Base-by-base conservation (phyloP, 139 green algal genomes). In the Coelastrella sp. region DNA sequence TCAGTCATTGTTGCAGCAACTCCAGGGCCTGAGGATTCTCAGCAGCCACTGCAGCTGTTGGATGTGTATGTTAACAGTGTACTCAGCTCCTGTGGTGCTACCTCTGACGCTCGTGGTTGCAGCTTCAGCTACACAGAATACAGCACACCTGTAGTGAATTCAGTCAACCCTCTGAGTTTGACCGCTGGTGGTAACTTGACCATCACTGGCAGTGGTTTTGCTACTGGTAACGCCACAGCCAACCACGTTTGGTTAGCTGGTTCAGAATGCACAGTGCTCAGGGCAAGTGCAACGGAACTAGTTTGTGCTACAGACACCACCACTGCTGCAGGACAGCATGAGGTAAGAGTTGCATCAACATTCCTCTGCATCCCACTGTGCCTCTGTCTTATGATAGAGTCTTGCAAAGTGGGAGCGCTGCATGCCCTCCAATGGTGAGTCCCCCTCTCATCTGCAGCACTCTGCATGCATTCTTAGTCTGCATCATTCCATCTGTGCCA, bases 181-280 rank as follows among this genome's bases (percentile, higher is more conserved):
- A 51, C 86, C 57, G 77, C 81, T 5, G 80, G 87, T 79, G 76
- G 64, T n/a, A 89, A 67, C 11, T 57, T 90, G 19, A 87, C 87
- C 21, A 81, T 90, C 60, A 88, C 57, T 2, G 87, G 87, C 6
- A 75, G 60, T 8, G 30, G 50, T 7, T 87, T 87, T 37, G 2
- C 2, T 32, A 48, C 67, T n/a, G 67, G 19, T 2, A 63, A 74
- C 27, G 23, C 25, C 8, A 19, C 71, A 4, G 38, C 37, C 11
- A 87, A 87, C 59, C n/a, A 23, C 5, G 69, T 87, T 30, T 76
- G 67, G 67, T 11, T 76, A 37, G 17, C 30, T 2, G 67, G 67
- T 13, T 9, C 23, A 1, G 11, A 50, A 11, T 76, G 67, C 13
- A 37, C 6, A 4, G 35, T 76, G 9, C 1, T 17, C 15, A 23